phyloP scores from a whole-genome alignment of 2,329 filamentous ascomycete genomes.

The Samsoniella hepiali region DNA sequence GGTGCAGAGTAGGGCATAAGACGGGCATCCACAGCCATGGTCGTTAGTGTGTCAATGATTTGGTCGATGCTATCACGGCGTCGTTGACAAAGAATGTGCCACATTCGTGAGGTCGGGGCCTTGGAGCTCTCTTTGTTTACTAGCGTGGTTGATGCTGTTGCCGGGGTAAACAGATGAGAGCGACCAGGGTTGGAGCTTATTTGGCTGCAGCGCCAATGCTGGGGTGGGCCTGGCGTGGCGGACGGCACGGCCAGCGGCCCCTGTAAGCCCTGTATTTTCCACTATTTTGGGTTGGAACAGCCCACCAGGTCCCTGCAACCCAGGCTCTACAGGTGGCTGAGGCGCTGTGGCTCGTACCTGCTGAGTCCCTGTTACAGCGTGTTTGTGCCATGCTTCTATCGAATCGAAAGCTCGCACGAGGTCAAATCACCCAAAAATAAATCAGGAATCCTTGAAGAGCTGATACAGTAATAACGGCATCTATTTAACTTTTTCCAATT shows the following conservation, averaged over 20 bases:
- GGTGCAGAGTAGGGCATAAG: conserved; percentile 44
- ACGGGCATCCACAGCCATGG: conserved; percentile 42
- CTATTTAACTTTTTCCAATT: no score
- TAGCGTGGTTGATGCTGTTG: conserved; percentile 28
- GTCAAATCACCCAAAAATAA: no score
- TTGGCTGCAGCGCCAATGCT: background rate
- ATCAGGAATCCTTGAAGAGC: no score
- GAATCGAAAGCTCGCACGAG: no score
- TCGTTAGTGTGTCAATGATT: conserved; percentile 39
- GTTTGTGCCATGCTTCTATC: no score
- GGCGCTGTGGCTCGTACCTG: background rate
- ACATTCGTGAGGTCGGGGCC: conserved; percentile 29
- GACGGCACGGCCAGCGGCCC: no score
- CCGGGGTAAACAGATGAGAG: conserved; percentile 29
- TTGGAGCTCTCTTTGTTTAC: conserved; percentile 33
- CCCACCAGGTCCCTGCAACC: background rate
- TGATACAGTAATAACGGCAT: no score
- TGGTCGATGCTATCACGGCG: conserved; percentile 39
- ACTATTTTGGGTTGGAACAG: no score
- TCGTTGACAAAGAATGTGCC: conserved; percentile 39
- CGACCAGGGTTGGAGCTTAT: conserved; percentile 5
- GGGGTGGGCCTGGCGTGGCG: no score
- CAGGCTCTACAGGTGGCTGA: no score
- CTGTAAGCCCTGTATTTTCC: no score
- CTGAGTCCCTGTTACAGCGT: no score